Evolutionary conservation across 805 yeast species (phyloP), one percentile per base, ranked within the genome.

Genomic region (Sugiyamaella qingdaonensis): DNA sequence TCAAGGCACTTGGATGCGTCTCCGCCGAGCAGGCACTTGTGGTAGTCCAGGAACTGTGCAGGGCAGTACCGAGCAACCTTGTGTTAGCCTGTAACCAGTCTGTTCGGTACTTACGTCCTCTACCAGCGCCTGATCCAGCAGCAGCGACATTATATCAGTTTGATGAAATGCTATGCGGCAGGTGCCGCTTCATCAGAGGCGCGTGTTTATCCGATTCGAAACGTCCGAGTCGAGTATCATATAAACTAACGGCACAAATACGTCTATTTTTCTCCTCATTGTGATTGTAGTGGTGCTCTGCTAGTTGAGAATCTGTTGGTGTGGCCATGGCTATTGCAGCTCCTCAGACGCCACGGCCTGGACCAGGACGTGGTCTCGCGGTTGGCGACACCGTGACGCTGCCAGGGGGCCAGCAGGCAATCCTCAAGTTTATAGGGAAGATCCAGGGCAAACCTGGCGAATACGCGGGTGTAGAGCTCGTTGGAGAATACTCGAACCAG

Each of bases 391-490:
- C 60, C 36, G 73, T 70, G 37, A 54, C 59, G 24, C 60, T 68
- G 19, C 95, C 95, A 0, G 87, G 86, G 9, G 82, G 86, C 10
- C 82, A 87, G 21, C 70, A 72, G 39, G 97, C 91, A 1, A 73
- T 82, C 10, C 71, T 91, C 49, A 75, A 82, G 54, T 91, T 78
- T 67, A 74, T 83, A 18, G 99, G 97, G 0, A 68, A 77, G 1
- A 88, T 92, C 14, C 78, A 82, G 19, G 84, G 84, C 19, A 88
- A 87, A 63, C 68, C 71, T 5, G 96, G 96, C 0, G 73, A 76
- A 10, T 92, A 84, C 72, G 96, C 91, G 4, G 99, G 99, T 2
- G 77, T 92, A 4, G 97, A 92, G 66, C 72, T 92, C 42, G 62
- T 82, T n/a, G 91, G 87, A 1, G 83, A 82, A 1, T 77, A 80